Base-by-base conservation (phyloP, 1,284 basidiomycete species). In the Tilletia setariae region DNA sequence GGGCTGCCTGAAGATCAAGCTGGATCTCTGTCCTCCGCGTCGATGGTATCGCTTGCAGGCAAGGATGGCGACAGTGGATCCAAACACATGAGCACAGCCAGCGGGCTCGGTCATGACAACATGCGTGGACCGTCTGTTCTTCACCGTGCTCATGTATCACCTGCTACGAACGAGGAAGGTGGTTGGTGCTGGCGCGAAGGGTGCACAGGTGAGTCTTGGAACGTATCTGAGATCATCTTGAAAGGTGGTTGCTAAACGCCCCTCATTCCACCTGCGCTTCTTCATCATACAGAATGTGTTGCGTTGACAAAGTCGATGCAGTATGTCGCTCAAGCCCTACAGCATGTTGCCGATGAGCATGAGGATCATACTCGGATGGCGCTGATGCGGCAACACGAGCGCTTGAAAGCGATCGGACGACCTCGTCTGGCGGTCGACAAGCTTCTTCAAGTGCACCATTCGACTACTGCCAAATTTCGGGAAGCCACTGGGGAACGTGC, bases 131-230 rank as follows among this genome's bases (percentile, higher is more conserved):
- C n/a, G n/a, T n/a, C n/a, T n/a, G n/a, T n/a, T n/a, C n/a, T n/a
- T n/a, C n/a, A n/a, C n/a, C n/a, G n/a, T n/a, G n/a, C n/a, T n/a
- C n/a, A n/a, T n/a, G n/a, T n/a, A n/a, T n/a, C n/a, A n/a, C n/a
- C n/a, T n/a, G 77, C 72, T 40, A 80, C 88, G 68, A 93, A 92
- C 76, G 85, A 86, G 15, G 87, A 90, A 23, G 89, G 90, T 0
- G 91, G 90, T 1, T 91, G 92, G 90, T 92, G 91, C 81, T 94
- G 91, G 91, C 85, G 88, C 23, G 90, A 92, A 68, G 86, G 85
- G 1, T 92, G 89, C 79, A 83, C 86, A 30, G 53, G 53, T 59
- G 19, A 23, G 53, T 59, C 32, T 81, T 88, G 90, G 90, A 72
- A 21, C 69, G 42, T 16, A 0, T 51, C 6, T 65, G 21, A n/a